phyloP scores from a whole-genome alignment of 257 asterid genomes.

The Jacaranda copaia region DNA sequence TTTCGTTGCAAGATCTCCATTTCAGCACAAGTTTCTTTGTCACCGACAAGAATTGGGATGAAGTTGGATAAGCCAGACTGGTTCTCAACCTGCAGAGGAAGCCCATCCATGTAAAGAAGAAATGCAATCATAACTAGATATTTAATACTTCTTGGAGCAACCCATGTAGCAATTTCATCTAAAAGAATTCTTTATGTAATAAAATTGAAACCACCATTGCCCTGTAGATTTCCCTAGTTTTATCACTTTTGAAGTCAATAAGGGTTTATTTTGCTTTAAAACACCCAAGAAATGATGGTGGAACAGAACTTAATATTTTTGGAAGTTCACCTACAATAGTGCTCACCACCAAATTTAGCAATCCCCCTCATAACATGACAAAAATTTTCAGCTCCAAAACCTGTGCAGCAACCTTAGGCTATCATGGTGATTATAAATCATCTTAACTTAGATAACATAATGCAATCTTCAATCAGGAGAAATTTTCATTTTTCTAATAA shows the following conservation, averaged over 20 bases:
- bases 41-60: constrained; percentile 84
- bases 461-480: neutral
- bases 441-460: neutral
- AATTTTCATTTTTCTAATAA: neutral
- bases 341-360: too few relatives aligned
- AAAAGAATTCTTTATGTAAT: neutral
- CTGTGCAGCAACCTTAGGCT: too few relatives aligned
- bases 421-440: neutral
- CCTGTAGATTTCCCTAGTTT: constrained; percentile 4
- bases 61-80: constrained; percentile 94
- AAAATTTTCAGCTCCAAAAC: too few relatives aligned
- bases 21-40: constrained; percentile 80
- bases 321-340: too few relatives aligned
- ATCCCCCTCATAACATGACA: too few relatives aligned
- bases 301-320: too few relatives aligned
- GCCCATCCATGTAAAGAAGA: constrained; percentile 20
- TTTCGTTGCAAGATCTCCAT: constrained; percentile 66
- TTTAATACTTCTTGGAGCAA: constrained; percentile 15
- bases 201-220: neutral
- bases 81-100: constrained; percentile 82
- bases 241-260: neutral
- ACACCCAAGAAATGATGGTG: too few relatives aligned
- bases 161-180: neutral
- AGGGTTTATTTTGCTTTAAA: too few relatives aligned
- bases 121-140: neutral